Conservation (phyloP, 495 filamentous ascomycete genomes). For the Terfezia boudieri region DNA sequence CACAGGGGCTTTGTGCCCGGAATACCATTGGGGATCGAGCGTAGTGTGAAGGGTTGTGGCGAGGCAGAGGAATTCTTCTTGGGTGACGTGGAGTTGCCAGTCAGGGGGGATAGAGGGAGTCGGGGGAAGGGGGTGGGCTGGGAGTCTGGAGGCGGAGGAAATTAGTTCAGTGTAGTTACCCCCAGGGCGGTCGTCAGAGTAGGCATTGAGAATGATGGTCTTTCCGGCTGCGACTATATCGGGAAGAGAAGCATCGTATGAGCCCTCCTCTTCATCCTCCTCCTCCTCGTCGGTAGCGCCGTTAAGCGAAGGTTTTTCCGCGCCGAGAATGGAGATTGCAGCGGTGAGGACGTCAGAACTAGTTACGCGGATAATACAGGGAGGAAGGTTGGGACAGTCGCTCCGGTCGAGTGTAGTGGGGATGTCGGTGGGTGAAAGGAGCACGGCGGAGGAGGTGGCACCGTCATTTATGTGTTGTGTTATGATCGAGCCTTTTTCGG, state of each 20-base stretch:
- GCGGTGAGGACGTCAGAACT: neutral
- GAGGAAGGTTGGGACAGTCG: neutral
- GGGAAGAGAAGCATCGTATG: neutral
- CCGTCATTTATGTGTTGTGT: neutral
- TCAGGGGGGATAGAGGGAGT: neutral
- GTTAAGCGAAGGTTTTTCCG: no score
- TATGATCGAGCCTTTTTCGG: neutral
- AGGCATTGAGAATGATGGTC: neutral
- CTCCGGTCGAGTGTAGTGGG: neutral
- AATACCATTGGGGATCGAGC: neutral
- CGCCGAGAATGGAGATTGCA: neutral
- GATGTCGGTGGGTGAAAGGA: neutral
- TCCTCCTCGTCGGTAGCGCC: neutral
- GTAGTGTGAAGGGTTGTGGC: neutral
- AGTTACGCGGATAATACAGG: neutral
- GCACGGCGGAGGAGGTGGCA: neutral
- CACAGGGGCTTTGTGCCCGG: neutral
- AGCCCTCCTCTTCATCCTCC: no score
- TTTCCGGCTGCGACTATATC: neutral
- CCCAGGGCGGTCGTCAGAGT: neutral
- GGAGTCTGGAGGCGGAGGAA: neutral
- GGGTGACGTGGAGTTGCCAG: neutral
- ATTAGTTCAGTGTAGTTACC: neutral
- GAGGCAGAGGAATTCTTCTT: neutral
- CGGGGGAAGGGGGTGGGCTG: neutral